Percentiles rank a stretch among this genome's conserved stretches.
phyloP scores from a whole-genome alignment of 1,139 yeast genomes.

The Sugiyamaella neomexicana region DNA sequence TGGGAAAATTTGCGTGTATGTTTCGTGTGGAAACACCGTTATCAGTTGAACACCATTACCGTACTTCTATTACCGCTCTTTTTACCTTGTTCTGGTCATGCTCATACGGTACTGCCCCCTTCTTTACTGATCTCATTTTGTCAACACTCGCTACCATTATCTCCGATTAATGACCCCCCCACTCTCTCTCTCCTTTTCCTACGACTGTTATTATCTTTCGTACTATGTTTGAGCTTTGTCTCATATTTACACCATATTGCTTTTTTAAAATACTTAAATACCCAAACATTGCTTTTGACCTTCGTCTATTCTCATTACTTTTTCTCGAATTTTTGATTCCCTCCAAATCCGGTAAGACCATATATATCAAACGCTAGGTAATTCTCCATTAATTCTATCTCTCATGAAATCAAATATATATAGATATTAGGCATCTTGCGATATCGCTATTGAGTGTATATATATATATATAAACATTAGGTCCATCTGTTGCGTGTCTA shows the following conservation, averaged over 20 bases:
- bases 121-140: too few species aligned
- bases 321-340: neutral
- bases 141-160: neutral
- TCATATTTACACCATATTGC: neutral
- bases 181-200: neutral
- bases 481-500: neutral
- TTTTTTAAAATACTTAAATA: neutral
- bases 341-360: conserved; percentile 12
- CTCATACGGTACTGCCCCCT: too few species aligned
- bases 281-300: neutral
- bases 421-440: neutral
- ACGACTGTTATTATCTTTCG: too few species aligned
- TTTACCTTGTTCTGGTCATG: too few species aligned
- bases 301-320: conserved; percentile 7
- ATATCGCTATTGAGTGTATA: neutral
- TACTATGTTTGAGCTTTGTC: neutral
- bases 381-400: conserved; percentile 11
- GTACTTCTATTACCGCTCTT: too few species aligned
- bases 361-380: conserved; percentile 15
- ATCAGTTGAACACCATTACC: neutral
- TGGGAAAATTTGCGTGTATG: too few species aligned
- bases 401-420: conserved; percentile 7
- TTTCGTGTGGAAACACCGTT: too few species aligned
- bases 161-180: neutral
- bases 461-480: conserved; percentile 2